Conservation (phyloP, 2,329 filamentous ascomycete genomes). For the Cercospora sojina region DNA sequence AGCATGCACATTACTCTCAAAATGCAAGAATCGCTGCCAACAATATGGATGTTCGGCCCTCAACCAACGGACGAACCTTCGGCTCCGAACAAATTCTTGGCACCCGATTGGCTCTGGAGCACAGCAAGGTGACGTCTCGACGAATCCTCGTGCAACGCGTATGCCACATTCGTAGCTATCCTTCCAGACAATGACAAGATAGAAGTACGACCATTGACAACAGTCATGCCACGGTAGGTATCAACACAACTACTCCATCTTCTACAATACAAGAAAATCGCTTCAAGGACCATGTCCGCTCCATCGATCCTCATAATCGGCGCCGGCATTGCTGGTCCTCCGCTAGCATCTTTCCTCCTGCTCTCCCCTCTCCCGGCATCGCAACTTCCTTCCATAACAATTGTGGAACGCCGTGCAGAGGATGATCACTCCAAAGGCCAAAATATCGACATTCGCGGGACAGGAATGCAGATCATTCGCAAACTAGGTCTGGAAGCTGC, state of each 20-base stretch:
- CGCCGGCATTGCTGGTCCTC: constrained; percentile 33
- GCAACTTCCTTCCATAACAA: constrained; percentile 31
- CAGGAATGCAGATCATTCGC: constrained; percentile 32
- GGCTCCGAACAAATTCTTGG: constrained; percentile 9
- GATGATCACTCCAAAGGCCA: constrained; percentile 29
- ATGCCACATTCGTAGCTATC: background rate
- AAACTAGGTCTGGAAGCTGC: constrained; percentile 35
- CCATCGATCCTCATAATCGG: constrained; percentile 34
- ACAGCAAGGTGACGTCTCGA: constrained; percentile 1
- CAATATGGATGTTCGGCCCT: background rate
- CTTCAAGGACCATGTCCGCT: background rate
- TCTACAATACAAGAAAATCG: background rate
- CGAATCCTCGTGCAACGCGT: background rate
- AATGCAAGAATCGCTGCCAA: background rate
- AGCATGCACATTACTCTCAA: background rate
- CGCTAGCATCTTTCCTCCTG: constrained; percentile 32
- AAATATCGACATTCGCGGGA: constrained; percentile 38
- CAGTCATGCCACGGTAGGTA: background rate
- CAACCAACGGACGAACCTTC: background rate
- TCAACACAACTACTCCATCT: background rate
- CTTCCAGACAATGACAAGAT: background rate
- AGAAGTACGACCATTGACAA: background rate
- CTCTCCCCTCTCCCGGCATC: constrained; percentile 16
- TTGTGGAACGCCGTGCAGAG: constrained; percentile 33
- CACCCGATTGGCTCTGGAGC: constrained; percentile 10